Evolutionary conservation across 164 flowering plant species (phyloP).

Genomic region (Dillenia suffruticosa): DNA sequence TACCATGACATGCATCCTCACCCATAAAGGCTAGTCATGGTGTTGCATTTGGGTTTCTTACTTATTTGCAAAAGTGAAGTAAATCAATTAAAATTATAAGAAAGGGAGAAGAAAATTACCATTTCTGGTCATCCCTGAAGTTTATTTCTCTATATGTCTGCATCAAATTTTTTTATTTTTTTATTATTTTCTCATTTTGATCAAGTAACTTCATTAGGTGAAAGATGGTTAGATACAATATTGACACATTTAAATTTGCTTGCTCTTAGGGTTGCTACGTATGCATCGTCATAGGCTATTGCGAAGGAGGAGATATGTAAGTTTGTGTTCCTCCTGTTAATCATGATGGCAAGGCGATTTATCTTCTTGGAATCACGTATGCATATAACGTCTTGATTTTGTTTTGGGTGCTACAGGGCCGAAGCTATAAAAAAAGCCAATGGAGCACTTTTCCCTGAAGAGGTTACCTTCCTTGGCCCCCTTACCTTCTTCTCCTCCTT

Average conservation of each 20-base stretch:
- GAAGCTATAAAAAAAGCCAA: slow-evolving; percentile 80
- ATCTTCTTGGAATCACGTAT: slow-evolving; percentile 6
- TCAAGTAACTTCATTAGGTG: neutral
- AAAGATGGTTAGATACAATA: neutral
- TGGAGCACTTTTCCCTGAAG: slow-evolving; percentile 74
- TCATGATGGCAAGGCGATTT: no score
- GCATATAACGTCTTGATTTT: slow-evolving; percentile 1
- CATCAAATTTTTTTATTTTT: neutral
- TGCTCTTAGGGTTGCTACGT: slow-evolving; percentile 86
- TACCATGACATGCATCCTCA: no score
- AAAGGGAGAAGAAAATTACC: no score
- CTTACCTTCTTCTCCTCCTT: neutral
- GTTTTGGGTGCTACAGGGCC: slow-evolving; percentile 46
- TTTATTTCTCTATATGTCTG: neutral
- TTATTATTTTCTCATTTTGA: neutral
- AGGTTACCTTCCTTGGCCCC: slow-evolving; percentile 38
- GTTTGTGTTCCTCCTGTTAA: slow-evolving; percentile 16
- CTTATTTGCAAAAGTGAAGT: no score
- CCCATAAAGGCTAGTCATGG: no score
- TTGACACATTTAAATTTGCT: slow-evolving; percentile 7
- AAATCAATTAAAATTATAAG: no score
- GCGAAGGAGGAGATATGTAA: slow-evolving; percentile 98
- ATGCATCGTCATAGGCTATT: slow-evolving; percentile 89
- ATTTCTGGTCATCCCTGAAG: no score
- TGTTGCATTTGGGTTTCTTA: no score